phyloP scores from a whole-genome alignment of 768 basidiomycete species.

The Polyporus arcularius region DNA sequence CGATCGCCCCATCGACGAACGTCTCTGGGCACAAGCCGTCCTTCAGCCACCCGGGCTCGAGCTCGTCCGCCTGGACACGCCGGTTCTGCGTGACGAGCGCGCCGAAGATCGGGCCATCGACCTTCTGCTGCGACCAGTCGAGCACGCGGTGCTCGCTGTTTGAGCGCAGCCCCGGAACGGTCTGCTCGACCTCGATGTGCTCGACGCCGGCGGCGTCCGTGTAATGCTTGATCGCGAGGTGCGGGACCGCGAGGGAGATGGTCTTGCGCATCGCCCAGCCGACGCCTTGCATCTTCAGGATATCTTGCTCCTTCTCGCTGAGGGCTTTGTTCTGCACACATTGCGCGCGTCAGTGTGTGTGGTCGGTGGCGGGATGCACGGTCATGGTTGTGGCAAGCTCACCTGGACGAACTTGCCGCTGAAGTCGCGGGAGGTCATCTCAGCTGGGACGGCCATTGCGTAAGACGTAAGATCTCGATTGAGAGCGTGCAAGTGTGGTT shows the following conservation, averaged over 20 bases:
- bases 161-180: neutral
- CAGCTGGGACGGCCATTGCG: neutral
- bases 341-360: no score
- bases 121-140: neutral
- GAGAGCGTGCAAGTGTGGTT: no score
- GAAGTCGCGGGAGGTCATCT: neutral
- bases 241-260: neutral
- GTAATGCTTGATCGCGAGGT: neutral
- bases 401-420: slow-evolving; percentile 4
- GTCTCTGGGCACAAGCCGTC: slow-evolving; percentile 42
- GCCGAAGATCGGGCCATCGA: neutral
- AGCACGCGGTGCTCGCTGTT: neutral
- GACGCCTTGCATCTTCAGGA: neutral
- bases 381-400: neutral
- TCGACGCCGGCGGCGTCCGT: neutral
- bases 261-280: neutral
- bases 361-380: no score
- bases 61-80: no score
- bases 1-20: slow-evolving; percentile 20
- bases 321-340: neutral
- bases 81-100: slow-evolving; percentile 4
- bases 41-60: slow-evolving; percentile 31
- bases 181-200: neutral
- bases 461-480: no score
- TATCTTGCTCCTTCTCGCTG: neutral